These are phyloP conservation scores for Dendrobium chrysotoxum DNA, from an alignment of 106 monocot species.

Conservation along the genomic window DNA sequence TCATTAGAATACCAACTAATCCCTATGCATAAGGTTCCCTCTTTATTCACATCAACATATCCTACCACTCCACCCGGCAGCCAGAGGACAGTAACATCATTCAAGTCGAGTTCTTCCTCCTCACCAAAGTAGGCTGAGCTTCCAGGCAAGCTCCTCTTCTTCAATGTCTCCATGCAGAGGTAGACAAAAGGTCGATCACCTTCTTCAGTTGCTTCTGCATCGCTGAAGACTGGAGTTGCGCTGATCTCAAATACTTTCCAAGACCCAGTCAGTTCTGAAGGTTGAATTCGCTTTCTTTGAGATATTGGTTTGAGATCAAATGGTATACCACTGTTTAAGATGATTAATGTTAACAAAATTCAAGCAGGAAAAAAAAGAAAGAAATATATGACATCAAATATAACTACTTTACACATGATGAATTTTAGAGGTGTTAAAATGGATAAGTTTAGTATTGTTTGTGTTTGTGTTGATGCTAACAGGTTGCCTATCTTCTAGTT, in stretches of 20 bases:
- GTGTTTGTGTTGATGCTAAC: too few species aligned
- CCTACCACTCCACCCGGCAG: conserved; percentile 85
- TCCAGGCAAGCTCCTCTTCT: conserved; percentile 82
- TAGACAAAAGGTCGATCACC: conserved; percentile 47
- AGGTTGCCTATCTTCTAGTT: too few species aligned
- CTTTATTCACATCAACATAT: conserved; percentile 77
- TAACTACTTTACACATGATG: too few species aligned
- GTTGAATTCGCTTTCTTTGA: conserved; percentile 53
- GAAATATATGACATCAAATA: not conserved
- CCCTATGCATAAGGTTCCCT: conserved; percentile 78
- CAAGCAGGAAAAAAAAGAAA: not conserved
- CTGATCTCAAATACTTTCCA: conserved; percentile 90
- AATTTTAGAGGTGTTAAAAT: too few species aligned
- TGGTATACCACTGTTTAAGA: conserved; percentile 36
- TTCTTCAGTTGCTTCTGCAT: conserved; percentile 9
- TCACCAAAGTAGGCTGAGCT: conserved; percentile 52
- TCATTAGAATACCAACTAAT: conserved; percentile 96
- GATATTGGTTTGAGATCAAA: conserved; percentile 72
- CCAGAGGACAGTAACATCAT: conserved; percentile 85
- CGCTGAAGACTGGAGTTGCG: conserved; percentile 57
- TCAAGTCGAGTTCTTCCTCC: conserved; percentile 73
- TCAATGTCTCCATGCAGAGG: conserved; percentile 82
- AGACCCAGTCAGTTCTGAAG: conserved; percentile 71
- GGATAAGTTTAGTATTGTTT: too few species aligned
- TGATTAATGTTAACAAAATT: not conserved